phyloP scores from a whole-genome alignment of 2,329 filamentous ascomycete species.

The Aureobasidium sp. region DNA sequence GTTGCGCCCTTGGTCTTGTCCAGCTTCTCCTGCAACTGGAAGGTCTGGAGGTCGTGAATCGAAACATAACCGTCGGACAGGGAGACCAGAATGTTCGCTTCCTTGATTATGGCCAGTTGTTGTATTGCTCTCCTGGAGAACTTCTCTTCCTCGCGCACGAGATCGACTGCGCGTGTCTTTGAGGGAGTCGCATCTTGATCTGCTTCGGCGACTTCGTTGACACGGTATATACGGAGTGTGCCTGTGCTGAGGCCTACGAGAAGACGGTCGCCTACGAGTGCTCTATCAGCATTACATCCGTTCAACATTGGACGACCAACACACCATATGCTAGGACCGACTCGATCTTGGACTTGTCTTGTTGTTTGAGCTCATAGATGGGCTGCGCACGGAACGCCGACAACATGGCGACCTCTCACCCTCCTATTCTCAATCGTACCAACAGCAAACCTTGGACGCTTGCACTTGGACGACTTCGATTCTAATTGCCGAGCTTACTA shows the following conservation, averaged over 20 bases:
- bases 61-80: conserved; percentile 85
- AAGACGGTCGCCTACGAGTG: conserved; percentile 65
- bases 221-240: conserved; percentile 78
- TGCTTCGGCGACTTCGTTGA: conserved; percentile 59
- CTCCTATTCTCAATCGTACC: background rate
- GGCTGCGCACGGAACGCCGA: conserved; percentile 94
- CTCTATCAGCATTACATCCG: background rate
- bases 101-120: conserved; percentile 91
- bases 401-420: conserved; percentile 56
- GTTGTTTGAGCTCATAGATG: conserved; percentile 91
- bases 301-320: background rate
- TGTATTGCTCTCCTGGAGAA: conserved; percentile 87
- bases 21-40: conserved; percentile 72
- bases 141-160: conserved; percentile 86
- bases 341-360: conserved; percentile 96
- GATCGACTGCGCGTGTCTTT: conserved; percentile 55
- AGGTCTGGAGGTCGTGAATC: conserved; percentile 81
- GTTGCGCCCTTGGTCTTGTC: conserved; percentile 79
- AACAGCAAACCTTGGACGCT: background rate
- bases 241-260: conserved; percentile 89
- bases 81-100: conserved; percentile 84
- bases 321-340: conserved; percentile 84
- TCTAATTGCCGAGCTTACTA: background rate
- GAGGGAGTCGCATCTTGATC: conserved; percentile 31
- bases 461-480: background rate